A percentile compares a stretch with the other conserved stretches of the same genome.
These are phyloP conservation scores for Poteriospumella lacustris DNA, from an alignment of 108 stramenopile genomes.

Conservation along the genomic window DNA sequence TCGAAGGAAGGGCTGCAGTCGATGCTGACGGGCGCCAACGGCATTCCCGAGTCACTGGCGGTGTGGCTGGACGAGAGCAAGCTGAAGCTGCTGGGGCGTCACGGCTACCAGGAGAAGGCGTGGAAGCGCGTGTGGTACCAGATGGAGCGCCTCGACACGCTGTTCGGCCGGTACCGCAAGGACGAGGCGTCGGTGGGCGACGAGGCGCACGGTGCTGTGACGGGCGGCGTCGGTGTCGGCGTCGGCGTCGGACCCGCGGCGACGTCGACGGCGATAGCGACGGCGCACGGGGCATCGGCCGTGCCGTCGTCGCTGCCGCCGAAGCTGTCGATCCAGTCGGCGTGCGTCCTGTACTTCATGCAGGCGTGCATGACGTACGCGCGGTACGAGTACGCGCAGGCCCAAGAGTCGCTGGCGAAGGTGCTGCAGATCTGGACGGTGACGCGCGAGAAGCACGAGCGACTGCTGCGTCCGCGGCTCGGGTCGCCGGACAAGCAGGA, in stretches of 20 bases:
- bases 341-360: neutral
- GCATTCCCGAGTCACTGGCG: slow-evolving; percentile 49
- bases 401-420: slow-evolving; percentile 26
- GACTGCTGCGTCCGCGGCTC: slow-evolving; percentile 39
- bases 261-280: neutral
- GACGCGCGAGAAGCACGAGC: slow-evolving; percentile 36
- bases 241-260: neutral
- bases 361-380: neutral
- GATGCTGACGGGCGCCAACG: slow-evolving; percentile 39
- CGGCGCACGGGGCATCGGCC: no score
- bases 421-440: slow-evolving; percentile 30
- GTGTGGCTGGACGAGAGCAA: slow-evolving; percentile 44
- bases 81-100: slow-evolving; percentile 38
- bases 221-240: neutral
- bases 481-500: slow-evolving; percentile 41
- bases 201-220: neutral
- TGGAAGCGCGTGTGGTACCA: slow-evolving; percentile 32
- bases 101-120: slow-evolving; percentile 35
- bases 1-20: slow-evolving; percentile 46
- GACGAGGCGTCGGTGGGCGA: neutral
- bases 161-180: neutral
- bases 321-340: neutral
- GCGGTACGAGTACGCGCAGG: neutral
- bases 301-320: neutral
- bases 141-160: slow-evolving; percentile 41